Evolutionary conservation across 140 eudicot species (phyloP).

Genomic region (Bidens hawaiensis): DNA sequence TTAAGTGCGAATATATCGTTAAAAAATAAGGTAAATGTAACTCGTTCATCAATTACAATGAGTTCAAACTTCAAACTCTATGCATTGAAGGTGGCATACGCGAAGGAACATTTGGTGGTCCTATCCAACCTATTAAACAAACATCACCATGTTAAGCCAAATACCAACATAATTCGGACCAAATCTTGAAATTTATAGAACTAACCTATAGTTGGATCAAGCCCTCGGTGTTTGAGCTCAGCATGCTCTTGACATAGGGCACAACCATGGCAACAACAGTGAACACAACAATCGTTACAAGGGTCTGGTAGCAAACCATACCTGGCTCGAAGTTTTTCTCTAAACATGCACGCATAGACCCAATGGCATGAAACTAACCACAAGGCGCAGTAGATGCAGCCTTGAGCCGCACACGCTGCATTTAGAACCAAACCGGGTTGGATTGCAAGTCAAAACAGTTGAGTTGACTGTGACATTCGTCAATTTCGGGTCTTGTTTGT

Average conservation of each 20-base stretch:
- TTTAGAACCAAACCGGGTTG: not conserved
- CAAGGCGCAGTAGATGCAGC: constrained; percentile 23
- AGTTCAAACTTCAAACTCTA: constrained; percentile 13
- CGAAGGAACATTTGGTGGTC: constrained; percentile 28
- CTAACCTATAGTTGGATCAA: constrained; percentile 36
- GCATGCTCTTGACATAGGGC: constrained; percentile 39
- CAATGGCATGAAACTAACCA: constrained; percentile 27
- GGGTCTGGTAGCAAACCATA: constrained; percentile 29
- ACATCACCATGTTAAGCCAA: not conserved
- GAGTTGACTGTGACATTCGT: no score
- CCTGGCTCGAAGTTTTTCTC: constrained; percentile 21
- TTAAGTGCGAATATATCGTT: not conserved
- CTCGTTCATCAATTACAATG: not conserved
- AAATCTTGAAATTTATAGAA: not conserved
- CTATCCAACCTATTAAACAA: constrained; percentile 25
- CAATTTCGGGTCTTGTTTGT: no score
- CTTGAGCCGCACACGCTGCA: constrained; percentile 29
- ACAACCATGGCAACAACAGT: constrained; percentile 23
- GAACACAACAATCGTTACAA: constrained; percentile 37
- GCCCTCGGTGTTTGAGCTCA: constrained; percentile 35
- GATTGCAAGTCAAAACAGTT: not conserved
- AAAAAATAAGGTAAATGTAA: not conserved
- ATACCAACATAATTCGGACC: not conserved
- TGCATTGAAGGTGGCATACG: constrained; percentile 34
- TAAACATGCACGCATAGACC: constrained; percentile 27